Evolutionary conservation across 768 basidiomycete species (phyloP).

Genomic region (Dendrothele bispora): DNA sequence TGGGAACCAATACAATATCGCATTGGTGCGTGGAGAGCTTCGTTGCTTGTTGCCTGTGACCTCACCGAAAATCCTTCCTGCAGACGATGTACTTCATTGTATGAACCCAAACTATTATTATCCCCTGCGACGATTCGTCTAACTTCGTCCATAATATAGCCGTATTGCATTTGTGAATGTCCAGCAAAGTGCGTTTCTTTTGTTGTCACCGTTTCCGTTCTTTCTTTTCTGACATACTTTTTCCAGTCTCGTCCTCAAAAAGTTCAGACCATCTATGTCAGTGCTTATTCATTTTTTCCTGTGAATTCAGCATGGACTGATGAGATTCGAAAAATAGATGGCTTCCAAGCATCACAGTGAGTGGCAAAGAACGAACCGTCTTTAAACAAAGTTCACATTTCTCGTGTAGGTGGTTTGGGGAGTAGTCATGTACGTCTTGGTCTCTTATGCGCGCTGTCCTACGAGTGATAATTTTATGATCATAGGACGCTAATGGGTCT

Average conservation of each 20-base stretch:
- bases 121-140: neutral
- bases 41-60: neutral
- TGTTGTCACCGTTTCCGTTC: neutral
- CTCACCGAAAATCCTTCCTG: neutral
- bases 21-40: slow-evolving; percentile 45
- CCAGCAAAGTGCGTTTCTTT: slow-evolving; percentile 70
- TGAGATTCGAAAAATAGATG: slow-evolving; percentile 50
- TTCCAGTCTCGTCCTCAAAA: slow-evolving; percentile 47
- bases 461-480: neutral
- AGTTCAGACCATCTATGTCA: slow-evolving; percentile 62
- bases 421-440: slow-evolving; percentile 49
- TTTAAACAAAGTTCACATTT: slow-evolving; percentile 2
- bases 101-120: slow-evolving; percentile 23
- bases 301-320: no score
- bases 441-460: neutral
- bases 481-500: slow-evolving; percentile 63
- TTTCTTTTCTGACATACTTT: neutral
- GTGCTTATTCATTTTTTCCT: slow-evolving; percentile 4
- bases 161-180: slow-evolving; percentile 65
- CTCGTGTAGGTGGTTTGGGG: slow-evolving; percentile 60
- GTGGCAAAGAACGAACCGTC: neutral
- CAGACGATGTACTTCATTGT: slow-evolving; percentile 76
- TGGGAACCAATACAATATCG: slow-evolving; percentile 65
- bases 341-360: slow-evolving; percentile 67
- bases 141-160: slow-evolving; percentile 29